Evolutionary conservation across 139 green algal species (phyloP).

Genomic region (Micromonas pusilla): DNA sequence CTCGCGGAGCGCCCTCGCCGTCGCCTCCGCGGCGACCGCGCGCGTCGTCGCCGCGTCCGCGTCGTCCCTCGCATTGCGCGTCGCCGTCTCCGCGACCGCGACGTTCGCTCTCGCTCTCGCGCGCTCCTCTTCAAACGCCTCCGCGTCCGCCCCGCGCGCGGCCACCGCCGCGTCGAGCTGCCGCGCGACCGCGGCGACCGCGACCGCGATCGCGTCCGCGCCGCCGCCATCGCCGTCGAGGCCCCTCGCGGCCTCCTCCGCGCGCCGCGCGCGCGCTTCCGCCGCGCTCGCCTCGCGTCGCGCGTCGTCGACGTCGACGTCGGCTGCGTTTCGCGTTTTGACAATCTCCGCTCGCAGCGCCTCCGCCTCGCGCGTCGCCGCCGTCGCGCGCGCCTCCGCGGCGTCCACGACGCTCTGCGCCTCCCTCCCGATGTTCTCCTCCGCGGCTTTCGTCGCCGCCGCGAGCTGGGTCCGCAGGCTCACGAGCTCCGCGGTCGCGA

Average conservation of each 20-base stretch:
- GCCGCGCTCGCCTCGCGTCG: background rate
- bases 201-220: background rate
- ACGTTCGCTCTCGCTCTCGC: background rate
- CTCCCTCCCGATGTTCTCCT: background rate
- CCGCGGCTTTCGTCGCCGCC: too few relatives aligned
- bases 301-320: too few relatives aligned
- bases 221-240: too few relatives aligned
- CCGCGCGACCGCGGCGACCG: background rate
- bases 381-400: background rate
- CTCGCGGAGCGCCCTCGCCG: background rate
- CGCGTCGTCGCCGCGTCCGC: too few relatives aligned
- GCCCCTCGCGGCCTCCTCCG: background rate
- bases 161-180: background rate
- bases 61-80: background rate
- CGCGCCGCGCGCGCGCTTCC: background rate
- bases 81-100: background rate
- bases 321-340: too few relatives aligned
- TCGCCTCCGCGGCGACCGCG: background rate
- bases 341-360: too few relatives aligned
- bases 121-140: background rate
- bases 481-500: too few relatives aligned
- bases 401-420: background rate
- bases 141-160: background rate
- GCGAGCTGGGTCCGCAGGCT: too few relatives aligned
- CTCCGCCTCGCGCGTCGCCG: too few relatives aligned